Conservation (phyloP, 176 grass and related monocot genomes). For the Thalia dealbata region DNA sequence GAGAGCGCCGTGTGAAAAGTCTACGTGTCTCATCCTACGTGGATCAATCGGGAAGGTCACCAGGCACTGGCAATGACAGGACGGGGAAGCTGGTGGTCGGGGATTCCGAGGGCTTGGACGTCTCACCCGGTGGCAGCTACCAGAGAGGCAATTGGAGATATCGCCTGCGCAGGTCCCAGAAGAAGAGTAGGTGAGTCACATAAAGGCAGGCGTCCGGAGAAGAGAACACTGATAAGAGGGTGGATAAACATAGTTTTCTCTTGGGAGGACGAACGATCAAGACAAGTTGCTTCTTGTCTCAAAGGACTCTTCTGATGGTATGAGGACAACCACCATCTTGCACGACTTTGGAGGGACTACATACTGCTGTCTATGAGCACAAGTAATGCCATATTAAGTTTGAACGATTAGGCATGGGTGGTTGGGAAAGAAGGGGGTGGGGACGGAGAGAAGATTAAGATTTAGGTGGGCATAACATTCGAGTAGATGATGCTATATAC, state of each 20-base stretch:
- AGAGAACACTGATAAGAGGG: not conserved
- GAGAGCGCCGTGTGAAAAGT: not conserved
- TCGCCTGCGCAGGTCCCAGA: no score
- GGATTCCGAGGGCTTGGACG: no score
- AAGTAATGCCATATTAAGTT: not conserved
- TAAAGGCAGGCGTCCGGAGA: not conserved
- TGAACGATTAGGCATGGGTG: not conserved
- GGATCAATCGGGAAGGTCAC: no score
- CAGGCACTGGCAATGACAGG: no score
- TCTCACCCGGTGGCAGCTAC: not conserved
- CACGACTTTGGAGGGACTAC: not conserved
- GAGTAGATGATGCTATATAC: not conserved
- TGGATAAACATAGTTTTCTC: not conserved
- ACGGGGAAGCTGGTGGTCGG: no score
- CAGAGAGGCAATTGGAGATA: not conserved
- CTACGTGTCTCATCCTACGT: no score
- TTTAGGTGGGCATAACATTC: not conserved
- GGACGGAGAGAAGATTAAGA: not conserved
- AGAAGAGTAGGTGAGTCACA: not conserved
- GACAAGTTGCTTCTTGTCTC: no score
- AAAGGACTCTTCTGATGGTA: no score
- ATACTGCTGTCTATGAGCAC: not conserved
- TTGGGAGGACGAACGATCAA: no score
- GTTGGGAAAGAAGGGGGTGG: not conserved
- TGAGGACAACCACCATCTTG: not conserved